Percentiles rank a stretch among this genome's conserved stretches.
Evolutionary conservation across 176 grass and related monocot genomes (phyloP).

Genomic region (Aegilops speltoides): DNA sequence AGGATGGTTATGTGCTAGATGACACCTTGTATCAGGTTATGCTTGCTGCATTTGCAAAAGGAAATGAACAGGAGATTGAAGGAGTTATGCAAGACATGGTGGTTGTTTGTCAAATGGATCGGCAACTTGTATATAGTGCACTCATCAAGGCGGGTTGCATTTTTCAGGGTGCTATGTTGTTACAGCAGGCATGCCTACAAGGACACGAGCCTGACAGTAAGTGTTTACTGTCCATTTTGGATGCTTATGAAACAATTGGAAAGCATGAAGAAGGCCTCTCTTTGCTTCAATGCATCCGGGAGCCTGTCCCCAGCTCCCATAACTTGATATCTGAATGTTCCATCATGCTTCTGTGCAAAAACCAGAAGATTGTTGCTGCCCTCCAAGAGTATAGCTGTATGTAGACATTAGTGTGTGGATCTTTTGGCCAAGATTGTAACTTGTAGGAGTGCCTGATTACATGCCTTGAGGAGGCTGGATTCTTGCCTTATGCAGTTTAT

Average conservation of each 20-base stretch:
- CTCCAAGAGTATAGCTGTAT: no score
- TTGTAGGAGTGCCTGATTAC: conserved; percentile 38
- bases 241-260: conserved; percentile 56
- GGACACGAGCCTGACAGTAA: conserved; percentile 60
- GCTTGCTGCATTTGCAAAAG: conserved; percentile 51
- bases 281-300: conserved; percentile 57
- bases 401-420: no score
- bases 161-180: conserved; percentile 53
- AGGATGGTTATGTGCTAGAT: conserved; percentile 60
- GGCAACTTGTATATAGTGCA: conserved; percentile 42
- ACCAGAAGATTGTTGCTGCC: not conserved
- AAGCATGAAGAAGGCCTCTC: conserved; percentile 52
- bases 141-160: conserved; percentile 68
- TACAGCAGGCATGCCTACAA: conserved; percentile 63
- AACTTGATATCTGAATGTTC: conserved; percentile 67
- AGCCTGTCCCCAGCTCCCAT: conserved; percentile 27
- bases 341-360: conserved; percentile 78
- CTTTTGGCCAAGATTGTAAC: no score
- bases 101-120: conserved; percentile 55
- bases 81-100: conserved; percentile 75
- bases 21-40: conserved; percentile 58
- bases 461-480: conserved; percentile 60
- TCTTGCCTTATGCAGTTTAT: conserved; percentile 70
- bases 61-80: conserved; percentile 35
- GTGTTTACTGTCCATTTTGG: no score